A percentile compares a stretch with the other conserved stretches of the same genome.
Conservation (phyloP, 441 rosid species). For the Rhodomyrtus psidioides region DNA sequence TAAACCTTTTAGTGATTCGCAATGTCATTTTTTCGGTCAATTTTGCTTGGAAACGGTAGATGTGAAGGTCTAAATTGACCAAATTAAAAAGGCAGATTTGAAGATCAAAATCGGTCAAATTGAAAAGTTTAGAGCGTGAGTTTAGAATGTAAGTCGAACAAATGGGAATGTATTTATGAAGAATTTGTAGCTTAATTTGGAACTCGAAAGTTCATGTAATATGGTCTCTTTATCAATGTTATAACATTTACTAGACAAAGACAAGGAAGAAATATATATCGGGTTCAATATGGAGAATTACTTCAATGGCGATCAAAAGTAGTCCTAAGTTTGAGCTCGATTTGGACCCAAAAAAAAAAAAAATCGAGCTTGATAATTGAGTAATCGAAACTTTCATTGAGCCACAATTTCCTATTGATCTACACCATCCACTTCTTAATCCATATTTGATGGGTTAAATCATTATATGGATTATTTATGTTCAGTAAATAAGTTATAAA, state of each 20-base stretch:
- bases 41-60: neutral
- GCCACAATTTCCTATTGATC: neutral
- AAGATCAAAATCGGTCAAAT: too few species aligned
- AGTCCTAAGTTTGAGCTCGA: neutral
- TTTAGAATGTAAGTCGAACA: accelerated
- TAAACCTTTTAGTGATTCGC: neutral
- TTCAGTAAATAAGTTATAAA: too few species aligned
- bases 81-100: too few species aligned
- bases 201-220: neutral
- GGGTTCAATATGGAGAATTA: neutral
- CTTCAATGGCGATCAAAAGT: neutral
- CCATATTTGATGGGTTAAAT: too few species aligned
- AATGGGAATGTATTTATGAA: neutral
- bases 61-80: too few species aligned
- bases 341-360: too few species aligned
- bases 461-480: too few species aligned
- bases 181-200: too few species aligned
- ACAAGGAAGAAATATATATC: neutral
- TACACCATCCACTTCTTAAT: too few species aligned
- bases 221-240: neutral
- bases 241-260: neutral
- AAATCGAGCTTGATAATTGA: neutral
- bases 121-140: too few species aligned
- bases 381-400: neutral
- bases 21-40: neutral